Evolutionary conservation across 2,329 filamentous ascomycete genomes (phyloP), one percentile per base, ranked within the genome.

Genomic region (Aspergillus udagawae): DNA sequence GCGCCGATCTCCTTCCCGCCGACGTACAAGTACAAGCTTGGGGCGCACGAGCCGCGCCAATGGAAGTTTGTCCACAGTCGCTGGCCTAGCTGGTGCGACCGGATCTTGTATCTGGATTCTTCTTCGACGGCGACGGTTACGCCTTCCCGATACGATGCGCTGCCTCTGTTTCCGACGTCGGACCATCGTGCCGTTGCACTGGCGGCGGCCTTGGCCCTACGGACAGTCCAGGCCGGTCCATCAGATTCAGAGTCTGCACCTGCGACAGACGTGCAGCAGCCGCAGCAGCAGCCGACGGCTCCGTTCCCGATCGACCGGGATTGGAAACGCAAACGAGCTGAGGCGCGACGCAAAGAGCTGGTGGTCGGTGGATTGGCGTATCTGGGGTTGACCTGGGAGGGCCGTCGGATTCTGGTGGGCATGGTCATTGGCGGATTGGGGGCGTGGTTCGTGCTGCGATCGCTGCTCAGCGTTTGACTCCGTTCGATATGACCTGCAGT

Each of bases 41-140:
- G 72, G 7, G 75, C 79, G 14, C 76, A 73, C 14, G 60, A 64
- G 48, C 66, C 63, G 45, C 74, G 82, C 3, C 75, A 79, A 10
- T 93, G 89, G 87, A 76, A 79, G 32, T 97, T 92, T 83, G 90
- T 92, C 7, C 79, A 80, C 56, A 90, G 95, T 71, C 86, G 94
- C 49, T 95, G 90, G 82, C 92, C 94, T 1, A 87, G 88, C 67
- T 97, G 93, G 94, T 96, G 92, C 67, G 94, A 97, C 73, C 86
- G 94, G 3, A 87, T 97, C 21, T 78, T 97, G 21, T 97, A 86
- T 73, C 79, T 93, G 3, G 84, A 32, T 12, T 14, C 12, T 32
- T 32, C 25, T 25, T 4, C 88, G 52, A 75, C 82, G 28, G 28
- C 59, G 56, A 4, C 58, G 59, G 80, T 91, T n/a, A 73, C 77